Evolutionary conservation across 306 rosid genomes (phyloP).

Genomic region (Rubus parviflorus): DNA sequence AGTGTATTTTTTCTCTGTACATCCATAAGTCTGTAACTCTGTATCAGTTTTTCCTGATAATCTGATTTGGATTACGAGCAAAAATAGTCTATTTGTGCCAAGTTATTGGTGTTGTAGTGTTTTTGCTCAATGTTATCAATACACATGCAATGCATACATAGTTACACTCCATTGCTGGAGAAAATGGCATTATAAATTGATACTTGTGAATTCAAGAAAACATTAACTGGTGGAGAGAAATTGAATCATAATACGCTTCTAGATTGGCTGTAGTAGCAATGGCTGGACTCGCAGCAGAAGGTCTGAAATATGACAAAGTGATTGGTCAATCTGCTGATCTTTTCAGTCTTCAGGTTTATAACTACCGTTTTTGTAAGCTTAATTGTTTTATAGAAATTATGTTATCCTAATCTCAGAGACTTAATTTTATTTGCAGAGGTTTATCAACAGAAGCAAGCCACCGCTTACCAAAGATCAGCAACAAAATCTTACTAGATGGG

Average conservation of each 20-base stretch:
- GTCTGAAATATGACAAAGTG: slow-evolving; percentile 85
- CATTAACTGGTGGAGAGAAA: not conserved
- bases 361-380: slow-evolving; percentile 16
- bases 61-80: not conserved
- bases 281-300: slow-evolving; percentile 94
- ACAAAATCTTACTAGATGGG: slow-evolving; percentile 98
- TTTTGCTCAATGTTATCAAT: not conserved
- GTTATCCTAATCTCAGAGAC: slow-evolving; percentile 1
- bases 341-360: slow-evolving; percentile 37
- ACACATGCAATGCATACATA: not conserved
- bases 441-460: slow-evolving; percentile 90
- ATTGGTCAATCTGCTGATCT: slow-evolving; percentile 78
- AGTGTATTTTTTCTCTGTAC: not conserved
- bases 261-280: slow-evolving; percentile 92
- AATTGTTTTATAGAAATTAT: not conserved
- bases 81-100: not conserved
- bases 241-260: not conserved
- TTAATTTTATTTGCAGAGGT: slow-evolving; percentile 43
- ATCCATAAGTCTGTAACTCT: not conserved
- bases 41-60: not conserved
- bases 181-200: not conserved
- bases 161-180: not conserved
- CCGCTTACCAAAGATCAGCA: slow-evolving; percentile 86
- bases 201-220: not conserved
- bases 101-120: not conserved